Evolutionary conservation across 2,329 filamentous ascomycete genomes (phyloP).

Genomic region (Cladophialophora exuberans): DNA sequence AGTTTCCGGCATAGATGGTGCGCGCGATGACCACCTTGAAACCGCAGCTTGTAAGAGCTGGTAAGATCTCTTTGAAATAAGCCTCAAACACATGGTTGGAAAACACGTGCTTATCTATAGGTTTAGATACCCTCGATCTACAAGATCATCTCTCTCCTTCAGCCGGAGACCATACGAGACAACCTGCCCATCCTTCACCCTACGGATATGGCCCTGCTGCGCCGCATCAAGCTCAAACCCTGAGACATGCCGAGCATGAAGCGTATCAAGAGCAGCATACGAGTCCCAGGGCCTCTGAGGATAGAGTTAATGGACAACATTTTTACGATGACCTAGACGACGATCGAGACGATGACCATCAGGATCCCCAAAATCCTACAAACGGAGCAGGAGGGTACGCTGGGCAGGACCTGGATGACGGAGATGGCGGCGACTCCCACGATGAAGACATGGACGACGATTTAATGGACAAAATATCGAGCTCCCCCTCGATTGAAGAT

Average conservation of each 20-base stretch:
- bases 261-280: slow-evolving; percentile 70
- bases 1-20: slow-evolving; percentile 24
- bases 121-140: slow-evolving; percentile 87
- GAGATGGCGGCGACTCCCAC: slow-evolving; percentile 64
- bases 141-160: slow-evolving; percentile 83
- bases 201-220: slow-evolving; percentile 62
- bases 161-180: slow-evolving; percentile 75
- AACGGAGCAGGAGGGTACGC: slow-evolving; percentile 26
- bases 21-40: slow-evolving; percentile 34
- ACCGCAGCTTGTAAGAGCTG: slow-evolving; percentile 51
- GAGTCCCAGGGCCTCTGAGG: slow-evolving; percentile 57
- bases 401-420: slow-evolving; percentile 46
- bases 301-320: slow-evolving; percentile 22
- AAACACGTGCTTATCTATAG: slow-evolving; percentile 11
- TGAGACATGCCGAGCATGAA: slow-evolving; percentile 80
- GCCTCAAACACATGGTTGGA: neutral
- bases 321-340: slow-evolving; percentile 56
- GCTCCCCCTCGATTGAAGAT: slow-evolving; percentile 98
- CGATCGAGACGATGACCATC: slow-evolving; percentile 60
- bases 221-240: slow-evolving; percentile 82
- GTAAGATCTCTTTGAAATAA: slow-evolving; percentile 38
- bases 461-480: slow-evolving; percentile 98
- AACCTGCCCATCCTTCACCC: slow-evolving; percentile 55
- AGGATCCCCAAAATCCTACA: slow-evolving; percentile 24
- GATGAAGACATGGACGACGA: slow-evolving; percentile 82